Conservation (phyloP, 2,329 filamentous ascomycete genomes). For the Didymosphaeria variabile region DNA sequence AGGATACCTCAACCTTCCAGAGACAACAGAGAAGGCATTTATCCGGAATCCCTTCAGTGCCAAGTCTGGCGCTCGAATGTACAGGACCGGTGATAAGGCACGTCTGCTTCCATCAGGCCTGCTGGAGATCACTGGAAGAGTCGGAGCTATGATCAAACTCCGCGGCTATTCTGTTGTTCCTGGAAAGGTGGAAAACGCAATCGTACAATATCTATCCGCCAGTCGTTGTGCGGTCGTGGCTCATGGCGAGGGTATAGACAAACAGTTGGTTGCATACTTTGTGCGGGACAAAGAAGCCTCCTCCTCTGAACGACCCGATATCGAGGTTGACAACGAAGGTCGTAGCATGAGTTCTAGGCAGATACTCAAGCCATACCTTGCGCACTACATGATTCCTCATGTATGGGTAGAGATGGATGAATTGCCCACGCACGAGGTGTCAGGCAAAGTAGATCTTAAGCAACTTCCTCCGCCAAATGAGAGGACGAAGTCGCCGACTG, state of each 20-base stretch:
- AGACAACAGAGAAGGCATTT: slow-evolving; percentile 79
- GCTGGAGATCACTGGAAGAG: slow-evolving; percentile 78
- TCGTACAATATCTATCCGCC: slow-evolving; percentile 74
- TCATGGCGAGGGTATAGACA: slow-evolving; percentile 78
- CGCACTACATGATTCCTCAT: slow-evolving; percentile 84
- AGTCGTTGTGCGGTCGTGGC: slow-evolving; percentile 75
- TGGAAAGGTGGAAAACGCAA: slow-evolving; percentile 77
- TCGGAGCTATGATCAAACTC: slow-evolving; percentile 83
- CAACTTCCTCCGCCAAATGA: slow-evolving; percentile 68
- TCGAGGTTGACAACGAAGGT: slow-evolving; percentile 74
- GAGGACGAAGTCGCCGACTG: slow-evolving; percentile 56
- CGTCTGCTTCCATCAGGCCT: slow-evolving; percentile 72
- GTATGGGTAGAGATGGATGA: slow-evolving; percentile 78
- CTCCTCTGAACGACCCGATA: slow-evolving; percentile 64
- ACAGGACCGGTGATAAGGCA: slow-evolving; percentile 77
- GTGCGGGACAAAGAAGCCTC: slow-evolving; percentile 70
- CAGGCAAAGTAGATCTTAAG: slow-evolving; percentile 80
- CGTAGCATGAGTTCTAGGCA: slow-evolving; percentile 75
- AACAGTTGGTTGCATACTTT: slow-evolving; percentile 79
- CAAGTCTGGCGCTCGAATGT: slow-evolving; percentile 72
- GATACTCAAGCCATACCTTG: slow-evolving; percentile 71
- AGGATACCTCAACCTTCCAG: slow-evolving; percentile 81
- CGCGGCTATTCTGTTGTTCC: slow-evolving; percentile 81
- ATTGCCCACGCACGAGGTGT: slow-evolving; percentile 79
- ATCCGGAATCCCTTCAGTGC: slow-evolving; percentile 70